Conservation (phyloP, 2,329 filamentous ascomycete genomes). For the Fusarium abutilonis region DNA sequence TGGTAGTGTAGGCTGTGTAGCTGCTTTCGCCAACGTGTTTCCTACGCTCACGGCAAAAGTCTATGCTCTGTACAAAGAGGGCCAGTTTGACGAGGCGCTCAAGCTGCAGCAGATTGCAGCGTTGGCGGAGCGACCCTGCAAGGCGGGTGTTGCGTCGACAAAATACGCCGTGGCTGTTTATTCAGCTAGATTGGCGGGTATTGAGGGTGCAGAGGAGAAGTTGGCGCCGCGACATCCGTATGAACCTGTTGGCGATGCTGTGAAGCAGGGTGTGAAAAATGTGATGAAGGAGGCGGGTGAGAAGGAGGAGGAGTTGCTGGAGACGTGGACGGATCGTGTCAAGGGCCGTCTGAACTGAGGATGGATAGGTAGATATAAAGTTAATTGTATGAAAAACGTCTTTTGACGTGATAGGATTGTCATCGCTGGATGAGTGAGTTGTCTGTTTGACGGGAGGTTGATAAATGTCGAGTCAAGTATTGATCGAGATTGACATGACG, state of each 20-base stretch:
- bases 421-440: neutral
- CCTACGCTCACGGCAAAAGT: slow-evolving; percentile 66
- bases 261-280: slow-evolving; percentile 48
- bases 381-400: neutral
- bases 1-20: slow-evolving; percentile 69
- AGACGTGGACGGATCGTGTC: slow-evolving; percentile 29
- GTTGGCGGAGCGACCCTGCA: slow-evolving; percentile 71
- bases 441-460: neutral
- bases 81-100: slow-evolving; percentile 67
- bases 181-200: slow-evolving; percentile 67
- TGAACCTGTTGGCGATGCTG: slow-evolving; percentile 56
- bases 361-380: neutral
- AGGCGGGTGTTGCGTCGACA: slow-evolving; percentile 72
- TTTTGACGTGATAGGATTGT: neutral
- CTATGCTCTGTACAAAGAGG: slow-evolving; percentile 69
- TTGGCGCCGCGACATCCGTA: slow-evolving; percentile 71
- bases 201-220: slow-evolving; percentile 67
- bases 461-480: too few species aligned
- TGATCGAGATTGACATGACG: too few species aligned
- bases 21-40: slow-evolving; percentile 71
- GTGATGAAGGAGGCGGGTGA: slow-evolving; percentile 56
- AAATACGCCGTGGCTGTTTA: slow-evolving; percentile 73
- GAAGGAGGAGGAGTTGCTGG: slow-evolving; percentile 49
- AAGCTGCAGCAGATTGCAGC: slow-evolving; percentile 69
- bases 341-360: slow-evolving; percentile 29